phyloP scores from a whole-genome alignment of 2,329 filamentous ascomycete genomes.

The Penicillium sp. region DNA sequence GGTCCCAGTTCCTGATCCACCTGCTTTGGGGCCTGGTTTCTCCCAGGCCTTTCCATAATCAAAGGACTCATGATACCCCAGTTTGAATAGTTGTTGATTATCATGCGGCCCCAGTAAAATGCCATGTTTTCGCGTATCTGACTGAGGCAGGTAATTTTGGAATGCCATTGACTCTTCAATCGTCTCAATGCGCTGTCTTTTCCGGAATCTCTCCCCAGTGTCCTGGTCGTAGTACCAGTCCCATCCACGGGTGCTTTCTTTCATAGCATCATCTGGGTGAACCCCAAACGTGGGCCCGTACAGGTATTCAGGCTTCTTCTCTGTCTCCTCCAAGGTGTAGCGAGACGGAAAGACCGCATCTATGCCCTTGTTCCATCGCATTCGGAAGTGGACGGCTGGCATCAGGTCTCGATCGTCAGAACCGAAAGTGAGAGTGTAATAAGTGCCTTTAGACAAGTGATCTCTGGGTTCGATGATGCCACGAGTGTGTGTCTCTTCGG shows the following conservation, averaged over 20 bases:
- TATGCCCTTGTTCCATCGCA: conserved; percentile 49
- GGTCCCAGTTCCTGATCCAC: conserved; percentile 11
- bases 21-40: conserved; percentile 16
- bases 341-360: conserved; percentile 55
- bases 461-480: conserved; percentile 39
- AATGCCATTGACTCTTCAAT: conserved; percentile 41
- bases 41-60: conserved; percentile 50
- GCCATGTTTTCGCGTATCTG: conserved; percentile 36
- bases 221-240: conserved; percentile 54
- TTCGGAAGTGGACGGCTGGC: conserved; percentile 49
- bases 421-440: conserved; percentile 54
- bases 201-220: conserved; percentile 44
- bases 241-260: conserved; percentile 51
- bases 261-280: conserved; percentile 40
- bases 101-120: conserved; percentile 54
- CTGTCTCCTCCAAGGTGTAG: conserved; percentile 33
- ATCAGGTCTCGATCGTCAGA: conserved; percentile 51
- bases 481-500: conserved; percentile 37
- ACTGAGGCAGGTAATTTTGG: conserved; percentile 44
- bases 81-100: conserved; percentile 43
- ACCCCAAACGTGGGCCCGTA: conserved; percentile 48
- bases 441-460: conserved; percentile 45
- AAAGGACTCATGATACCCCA: conserved; percentile 46
- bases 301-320: conserved; percentile 34
- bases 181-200: conserved; percentile 40